phyloP scores from a whole-genome alignment of 2,329 filamentous ascomycete genomes.

The Penicillium sp. region DNA sequence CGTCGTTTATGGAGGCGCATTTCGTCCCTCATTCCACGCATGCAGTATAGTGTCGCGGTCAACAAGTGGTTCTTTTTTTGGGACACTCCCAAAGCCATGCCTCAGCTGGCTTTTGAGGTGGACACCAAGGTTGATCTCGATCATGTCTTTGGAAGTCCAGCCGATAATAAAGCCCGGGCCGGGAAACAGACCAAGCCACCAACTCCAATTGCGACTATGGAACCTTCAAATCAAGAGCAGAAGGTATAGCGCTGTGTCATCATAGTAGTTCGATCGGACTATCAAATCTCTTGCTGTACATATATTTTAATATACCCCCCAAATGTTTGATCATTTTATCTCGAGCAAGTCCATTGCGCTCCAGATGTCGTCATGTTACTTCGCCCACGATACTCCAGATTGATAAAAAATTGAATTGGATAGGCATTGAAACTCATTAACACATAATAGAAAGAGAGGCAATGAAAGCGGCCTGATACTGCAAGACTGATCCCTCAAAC shows the following conservation, averaged over 20 bases:
- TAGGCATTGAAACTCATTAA: not conserved
- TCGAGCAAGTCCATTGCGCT: not conserved
- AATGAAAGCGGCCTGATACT: not conserved
- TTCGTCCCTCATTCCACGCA: slow-evolving; percentile 38
- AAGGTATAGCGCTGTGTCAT: not conserved
- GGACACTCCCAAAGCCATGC: slow-evolving; percentile 29
- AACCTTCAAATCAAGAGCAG: not conserved
- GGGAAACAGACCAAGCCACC: not conserved
- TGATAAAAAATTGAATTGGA: not conserved
- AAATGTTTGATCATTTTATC: not conserved
- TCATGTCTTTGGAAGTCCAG: slow-evolving; percentile 14
- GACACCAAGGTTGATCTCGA: slow-evolving; percentile 12
- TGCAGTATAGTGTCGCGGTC: slow-evolving; percentile 26
- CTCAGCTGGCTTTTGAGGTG: slow-evolving; percentile 19
- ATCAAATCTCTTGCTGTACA: not conserved
- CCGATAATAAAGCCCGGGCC: not conserved
- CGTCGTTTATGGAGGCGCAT: slow-evolving; percentile 43
- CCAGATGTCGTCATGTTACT: not conserved
- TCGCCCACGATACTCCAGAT: not conserved
- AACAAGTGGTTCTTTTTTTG: slow-evolving; percentile 37
- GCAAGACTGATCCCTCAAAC: not conserved
- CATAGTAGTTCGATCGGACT: not conserved
- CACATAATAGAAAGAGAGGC: not conserved
- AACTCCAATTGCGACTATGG: not conserved
- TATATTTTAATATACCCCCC: slow-evolving; percentile 5